phyloP scores from a whole-genome alignment of 805 yeast genomes.

The Ascoidea rubescens region DNA sequence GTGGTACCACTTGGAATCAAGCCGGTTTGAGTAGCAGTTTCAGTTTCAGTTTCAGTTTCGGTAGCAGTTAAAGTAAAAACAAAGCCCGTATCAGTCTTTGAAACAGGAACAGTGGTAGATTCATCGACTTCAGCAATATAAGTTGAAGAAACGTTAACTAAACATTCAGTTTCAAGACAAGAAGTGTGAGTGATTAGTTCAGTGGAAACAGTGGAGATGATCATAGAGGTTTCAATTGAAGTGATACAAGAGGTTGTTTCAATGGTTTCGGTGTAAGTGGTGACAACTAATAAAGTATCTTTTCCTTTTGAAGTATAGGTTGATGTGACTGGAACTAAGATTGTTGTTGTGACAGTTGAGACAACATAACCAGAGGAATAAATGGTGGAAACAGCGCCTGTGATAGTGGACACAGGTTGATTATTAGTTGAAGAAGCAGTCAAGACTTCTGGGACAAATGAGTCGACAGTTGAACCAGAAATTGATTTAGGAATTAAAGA shows the following conservation, averaged over 20 bases:
- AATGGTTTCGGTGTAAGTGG: slow-evolving; percentile 8
- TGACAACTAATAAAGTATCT: slow-evolving; percentile 9
- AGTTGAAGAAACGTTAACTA: slow-evolving; percentile 7
- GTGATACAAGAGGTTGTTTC: slow-evolving; percentile 11
- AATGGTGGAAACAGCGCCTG: slow-evolving; percentile 7
- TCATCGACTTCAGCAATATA: neutral
- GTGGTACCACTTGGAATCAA: neutral
- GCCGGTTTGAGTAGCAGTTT: no score
- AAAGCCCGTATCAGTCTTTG: slow-evolving; percentile 12
- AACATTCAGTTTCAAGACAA: slow-evolving; percentile 10
- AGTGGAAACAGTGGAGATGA: slow-evolving; percentile 11
- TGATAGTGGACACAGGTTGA: slow-evolving; percentile 4
- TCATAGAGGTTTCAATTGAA: slow-evolving; percentile 8
- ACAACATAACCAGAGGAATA: slow-evolving; percentile 9
- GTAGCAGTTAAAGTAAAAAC: neutral
- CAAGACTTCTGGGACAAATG: neutral
- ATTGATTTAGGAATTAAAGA: no score
- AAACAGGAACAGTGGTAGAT: slow-evolving; percentile 12
- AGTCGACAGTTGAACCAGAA: neutral
- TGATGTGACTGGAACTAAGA: slow-evolving; percentile 10
- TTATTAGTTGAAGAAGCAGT: slow-evolving; percentile 1
- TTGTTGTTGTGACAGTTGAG: slow-evolving; percentile 8
- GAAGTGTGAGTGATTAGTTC: slow-evolving; percentile 9
- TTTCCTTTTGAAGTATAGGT: slow-evolving; percentile 10
- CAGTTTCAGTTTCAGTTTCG: neutral